Conservation (phyloP, 768 basidiomycete species). For the Serendipita sp. region DNA sequence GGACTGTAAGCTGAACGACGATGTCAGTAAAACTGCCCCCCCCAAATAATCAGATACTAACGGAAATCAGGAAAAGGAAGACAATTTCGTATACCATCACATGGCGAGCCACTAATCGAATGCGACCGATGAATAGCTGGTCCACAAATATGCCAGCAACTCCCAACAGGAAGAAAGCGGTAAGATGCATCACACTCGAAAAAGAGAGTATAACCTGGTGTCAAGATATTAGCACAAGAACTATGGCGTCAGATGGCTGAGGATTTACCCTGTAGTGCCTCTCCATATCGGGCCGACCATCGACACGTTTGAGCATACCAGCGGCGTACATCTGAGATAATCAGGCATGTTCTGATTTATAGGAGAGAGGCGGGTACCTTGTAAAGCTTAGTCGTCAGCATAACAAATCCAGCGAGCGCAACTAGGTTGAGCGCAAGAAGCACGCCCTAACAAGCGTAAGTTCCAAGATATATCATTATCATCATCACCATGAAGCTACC, state of each 20-base stretch:
- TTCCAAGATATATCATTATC: neutral
- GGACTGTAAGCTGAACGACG: neutral
- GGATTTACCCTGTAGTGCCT: neutral
- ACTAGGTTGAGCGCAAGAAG: neutral
- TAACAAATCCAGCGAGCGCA: neutral
- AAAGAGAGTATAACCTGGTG: neutral
- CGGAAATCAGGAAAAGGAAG: neutral
- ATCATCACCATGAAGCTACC: neutral
- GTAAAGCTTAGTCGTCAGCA: neutral
- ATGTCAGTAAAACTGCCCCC: neutral
- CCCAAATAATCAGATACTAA: neutral
- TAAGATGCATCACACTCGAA: neutral
- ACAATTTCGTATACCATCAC: neutral
- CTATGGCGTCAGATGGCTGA: neutral
- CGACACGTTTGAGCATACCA: constrained; percentile 1
- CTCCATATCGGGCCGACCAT: neutral
- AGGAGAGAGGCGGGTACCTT: neutral
- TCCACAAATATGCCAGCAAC: neutral
- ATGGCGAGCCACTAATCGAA: neutral
- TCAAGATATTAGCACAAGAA: neutral
- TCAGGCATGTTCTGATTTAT: neutral
- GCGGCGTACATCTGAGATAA: neutral
- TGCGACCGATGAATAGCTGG: constrained; percentile 5
- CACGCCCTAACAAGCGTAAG: neutral
- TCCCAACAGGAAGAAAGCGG: neutral